Evolutionary conservation across 257 asterid species (phyloP).

Genomic region (Nicotiana benthamiana): DNA sequence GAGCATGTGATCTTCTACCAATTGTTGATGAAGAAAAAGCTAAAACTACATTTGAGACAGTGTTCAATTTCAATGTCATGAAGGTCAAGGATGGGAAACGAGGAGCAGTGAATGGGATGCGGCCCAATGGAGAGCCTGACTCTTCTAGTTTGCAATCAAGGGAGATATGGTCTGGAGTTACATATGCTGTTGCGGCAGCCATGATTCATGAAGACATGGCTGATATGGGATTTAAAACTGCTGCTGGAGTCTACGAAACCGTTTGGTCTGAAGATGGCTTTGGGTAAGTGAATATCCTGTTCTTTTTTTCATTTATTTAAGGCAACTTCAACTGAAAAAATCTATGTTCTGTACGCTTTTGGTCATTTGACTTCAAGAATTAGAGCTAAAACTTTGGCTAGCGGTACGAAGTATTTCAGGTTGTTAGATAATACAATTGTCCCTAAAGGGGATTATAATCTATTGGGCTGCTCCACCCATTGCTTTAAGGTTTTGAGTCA

Average conservation of each 20-base stretch:
- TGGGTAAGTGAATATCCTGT: slow-evolving; percentile 49
- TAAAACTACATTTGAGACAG: slow-evolving; percentile 54
- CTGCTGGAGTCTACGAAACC: slow-evolving; percentile 65
- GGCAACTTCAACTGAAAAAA: neutral
- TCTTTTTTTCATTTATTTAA: neutral
- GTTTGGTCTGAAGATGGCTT: slow-evolving; percentile 76
- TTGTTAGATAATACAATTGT: neutral
- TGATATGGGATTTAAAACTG: slow-evolving; percentile 81
- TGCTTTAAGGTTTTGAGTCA: neutral
- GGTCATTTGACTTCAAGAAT: neutral
- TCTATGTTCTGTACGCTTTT: neutral
- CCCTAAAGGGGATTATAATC: neutral
- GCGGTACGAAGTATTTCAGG: neutral
- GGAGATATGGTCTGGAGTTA: slow-evolving; percentile 92
- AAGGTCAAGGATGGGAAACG: slow-evolving; percentile 66
- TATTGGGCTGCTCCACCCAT: neutral
- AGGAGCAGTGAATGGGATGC: slow-evolving; percentile 95
- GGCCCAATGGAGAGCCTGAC: slow-evolving; percentile 81
- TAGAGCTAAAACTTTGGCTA: neutral
- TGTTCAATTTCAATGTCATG: slow-evolving; percentile 70
- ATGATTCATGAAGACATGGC: slow-evolving; percentile 83
- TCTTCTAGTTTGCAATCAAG: slow-evolving; percentile 72
- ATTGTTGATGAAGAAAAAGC: slow-evolving; percentile 84
- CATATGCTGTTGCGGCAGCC: slow-evolving; percentile 88
- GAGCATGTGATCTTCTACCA: slow-evolving; percentile 80